Percentiles rank a stretch among this genome's conserved stretches.
Conservation (phyloP, 768 basidiomycete genomes). For the Mycena venus region DNA sequence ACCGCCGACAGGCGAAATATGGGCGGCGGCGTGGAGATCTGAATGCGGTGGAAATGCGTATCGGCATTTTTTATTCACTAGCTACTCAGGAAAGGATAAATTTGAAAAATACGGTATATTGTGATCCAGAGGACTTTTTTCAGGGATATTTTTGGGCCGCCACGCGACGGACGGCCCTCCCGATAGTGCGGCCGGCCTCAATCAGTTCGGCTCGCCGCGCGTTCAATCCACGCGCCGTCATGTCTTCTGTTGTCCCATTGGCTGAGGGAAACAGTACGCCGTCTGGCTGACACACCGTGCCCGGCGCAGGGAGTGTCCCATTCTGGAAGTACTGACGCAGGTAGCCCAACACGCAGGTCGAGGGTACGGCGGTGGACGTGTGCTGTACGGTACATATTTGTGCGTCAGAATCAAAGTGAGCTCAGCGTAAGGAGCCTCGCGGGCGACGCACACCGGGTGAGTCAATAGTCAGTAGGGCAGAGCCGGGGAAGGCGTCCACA, state of each 20-base stretch:
- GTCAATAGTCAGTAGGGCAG: neutral
- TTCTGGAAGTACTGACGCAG: conserved; percentile 15
- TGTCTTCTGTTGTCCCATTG: no score
- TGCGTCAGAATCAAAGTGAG: no score
- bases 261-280: no score
- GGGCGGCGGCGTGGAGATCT: no score
- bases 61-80: no score
- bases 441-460: neutral
- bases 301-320: conserved; percentile 20
- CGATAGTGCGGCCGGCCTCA: neutral
- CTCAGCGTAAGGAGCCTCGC: neutral
- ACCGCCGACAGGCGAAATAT: no score
- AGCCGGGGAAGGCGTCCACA: neutral
- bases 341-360: conserved; percentile 44
- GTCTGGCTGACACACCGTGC: no score
- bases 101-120: no score
- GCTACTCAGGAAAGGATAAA: no score
- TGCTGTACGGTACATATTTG: conserved; percentile 47
- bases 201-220: neutral
- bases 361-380: conserved; percentile 47
- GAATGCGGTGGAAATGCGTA: no score
- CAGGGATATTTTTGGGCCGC: no score
- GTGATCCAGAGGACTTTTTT: no score
- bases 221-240: neutral
- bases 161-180: neutral